Evolutionary conservation across 495 filamentous ascomycete genomes (phyloP), one percentile per base, ranked within the genome.

Genomic region (Achaetomiella virescens): DNA sequence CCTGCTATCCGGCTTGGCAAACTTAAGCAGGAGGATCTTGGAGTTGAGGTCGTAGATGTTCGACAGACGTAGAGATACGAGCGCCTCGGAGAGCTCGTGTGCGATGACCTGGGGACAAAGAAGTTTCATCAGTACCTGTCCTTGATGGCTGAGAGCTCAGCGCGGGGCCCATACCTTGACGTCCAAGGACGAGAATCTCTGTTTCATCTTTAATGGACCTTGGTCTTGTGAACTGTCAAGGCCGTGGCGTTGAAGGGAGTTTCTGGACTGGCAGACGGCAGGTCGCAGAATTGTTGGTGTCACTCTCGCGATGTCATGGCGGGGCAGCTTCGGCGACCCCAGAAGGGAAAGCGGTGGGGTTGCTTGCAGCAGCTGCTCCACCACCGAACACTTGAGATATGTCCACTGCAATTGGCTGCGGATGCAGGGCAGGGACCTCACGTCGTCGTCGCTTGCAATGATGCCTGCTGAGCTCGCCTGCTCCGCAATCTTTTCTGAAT

Each of bases 41-140:
- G 90, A 88, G 56, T 88, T 92, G 55, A 98, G 82, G 73, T 97
- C 93, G 76, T 97, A 96, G 71, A 96, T 84, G 73, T 98, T 98
- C 52, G 86, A 79, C 25, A 97, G 80, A 43, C 93, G 89, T 52
- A 97, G 78, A 47, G 81, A 81, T 56, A 85, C 81, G 42, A 97
- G 78, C 36, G 77, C 78, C 51, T 79, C 73, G 20, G 86, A 87
- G 52, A 98, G 87, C 78, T 98, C 93, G 68, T 95, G 88, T 24
- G 89, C 84, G 61, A 97, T 91, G 69, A 95, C 88, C 89, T 96
- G 60, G 52, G 31, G 20, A 43, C 27, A 48, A 29, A 1, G 6
- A 40, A 20, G 18, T 11, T 36, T 9, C 18, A 18, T 17, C n/a
- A 38, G 21, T n/a, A 2, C 18, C 21, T 33, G 11, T 12, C 3